Evolutionary conservation across 169 alveolate genomes (phyloP).

Genomic region (Plasmodium fragile): DNA sequence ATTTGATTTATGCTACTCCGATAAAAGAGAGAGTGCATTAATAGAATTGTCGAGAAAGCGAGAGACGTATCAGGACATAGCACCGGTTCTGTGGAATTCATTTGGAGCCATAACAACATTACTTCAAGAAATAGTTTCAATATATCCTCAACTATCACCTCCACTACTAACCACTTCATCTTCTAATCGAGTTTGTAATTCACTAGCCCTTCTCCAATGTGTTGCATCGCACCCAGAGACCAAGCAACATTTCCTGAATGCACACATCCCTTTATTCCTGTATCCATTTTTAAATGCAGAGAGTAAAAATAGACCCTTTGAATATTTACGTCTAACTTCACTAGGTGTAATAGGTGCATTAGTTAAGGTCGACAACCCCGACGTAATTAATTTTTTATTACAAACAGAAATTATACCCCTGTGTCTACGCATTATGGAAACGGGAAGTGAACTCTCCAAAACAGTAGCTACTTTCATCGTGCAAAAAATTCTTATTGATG

Average conservation of each 20-base stretch:
- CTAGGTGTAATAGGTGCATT: constrained; percentile 99
- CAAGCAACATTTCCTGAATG: constrained; percentile 94
- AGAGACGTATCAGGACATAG: constrained; percentile 94
- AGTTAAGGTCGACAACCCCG: constrained; percentile 98
- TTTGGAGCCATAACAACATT: constrained; percentile 98
- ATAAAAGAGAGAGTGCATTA: constrained; percentile 97
- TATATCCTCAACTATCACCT: constrained; percentile 92
- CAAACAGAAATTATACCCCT: constrained; percentile 98
- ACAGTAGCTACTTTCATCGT: constrained; percentile 99
- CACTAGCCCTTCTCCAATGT: constrained; percentile 98
- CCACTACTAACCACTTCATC: constrained; percentile 93
- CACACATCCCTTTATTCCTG: constrained; percentile 98
- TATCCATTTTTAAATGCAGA: constrained; percentile 98
- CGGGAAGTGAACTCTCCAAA: constrained; percentile 98
- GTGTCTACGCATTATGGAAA: constrained; percentile 99
- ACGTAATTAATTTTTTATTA: constrained; percentile 95
- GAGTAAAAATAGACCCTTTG: constrained; percentile 96
- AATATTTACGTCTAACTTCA: constrained; percentile 97
- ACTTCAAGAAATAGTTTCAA: constrained; percentile 94
- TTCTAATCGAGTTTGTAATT: constrained; percentile 97
- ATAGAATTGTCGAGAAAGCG: constrained; percentile 93
- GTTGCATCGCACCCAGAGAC: constrained; percentile 99
- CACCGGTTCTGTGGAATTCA: constrained; percentile 98
- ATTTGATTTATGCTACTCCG: constrained; percentile 92
- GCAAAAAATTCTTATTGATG: constrained; percentile 97